Conservation (phyloP, 208 protist species). For the Leishmania gerbilli region DNA sequence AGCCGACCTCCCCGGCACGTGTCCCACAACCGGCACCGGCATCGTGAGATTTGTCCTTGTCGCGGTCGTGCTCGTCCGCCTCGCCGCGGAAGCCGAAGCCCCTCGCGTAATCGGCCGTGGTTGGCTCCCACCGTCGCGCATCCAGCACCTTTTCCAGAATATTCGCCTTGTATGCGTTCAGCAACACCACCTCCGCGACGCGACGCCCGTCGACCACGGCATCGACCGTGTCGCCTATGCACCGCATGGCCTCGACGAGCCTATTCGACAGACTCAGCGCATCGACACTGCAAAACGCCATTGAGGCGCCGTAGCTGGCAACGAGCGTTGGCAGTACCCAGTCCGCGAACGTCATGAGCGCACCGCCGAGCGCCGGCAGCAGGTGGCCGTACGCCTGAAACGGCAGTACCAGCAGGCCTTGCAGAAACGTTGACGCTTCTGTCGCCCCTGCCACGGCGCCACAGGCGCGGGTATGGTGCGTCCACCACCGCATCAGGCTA, state of each 20-base stretch:
- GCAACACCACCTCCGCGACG: conserved; percentile 60
- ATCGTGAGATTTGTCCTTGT: background rate
- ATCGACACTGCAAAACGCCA: conserved; percentile 20
- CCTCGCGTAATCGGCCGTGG: conserved; percentile 22
- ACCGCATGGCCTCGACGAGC: conserved; percentile 47
- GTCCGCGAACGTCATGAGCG: conserved; percentile 32
- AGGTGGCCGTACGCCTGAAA: conserved; percentile 33
- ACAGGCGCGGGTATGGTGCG: conserved; percentile 27
- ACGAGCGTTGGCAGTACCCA: conserved; percentile 47
- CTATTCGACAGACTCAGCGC: conserved; percentile 27
- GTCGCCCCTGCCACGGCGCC: conserved; percentile 15
- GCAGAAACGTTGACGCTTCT: conserved; percentile 17
- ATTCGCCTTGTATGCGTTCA: conserved; percentile 79
- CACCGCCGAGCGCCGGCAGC: conserved; percentile 34
- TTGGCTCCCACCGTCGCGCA: conserved; percentile 53
- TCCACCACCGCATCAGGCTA: conserved; percentile 70
- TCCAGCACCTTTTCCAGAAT: conserved; percentile 57
- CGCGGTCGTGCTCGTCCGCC: background rate
- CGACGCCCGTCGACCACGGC: conserved; percentile 42
- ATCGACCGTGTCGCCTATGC: conserved; percentile 36
- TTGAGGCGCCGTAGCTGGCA: conserved; percentile 37
- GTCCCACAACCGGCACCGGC: background rate
- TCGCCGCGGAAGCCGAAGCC: background rate
- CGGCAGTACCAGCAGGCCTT: conserved; percentile 15
- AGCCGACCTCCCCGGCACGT: background rate